A percentile compares a stretch with the other conserved stretches of the same genome.
phyloP scores from a whole-genome alignment of 2,329 filamentous ascomycete species.

The Fusarium burgessii region DNA sequence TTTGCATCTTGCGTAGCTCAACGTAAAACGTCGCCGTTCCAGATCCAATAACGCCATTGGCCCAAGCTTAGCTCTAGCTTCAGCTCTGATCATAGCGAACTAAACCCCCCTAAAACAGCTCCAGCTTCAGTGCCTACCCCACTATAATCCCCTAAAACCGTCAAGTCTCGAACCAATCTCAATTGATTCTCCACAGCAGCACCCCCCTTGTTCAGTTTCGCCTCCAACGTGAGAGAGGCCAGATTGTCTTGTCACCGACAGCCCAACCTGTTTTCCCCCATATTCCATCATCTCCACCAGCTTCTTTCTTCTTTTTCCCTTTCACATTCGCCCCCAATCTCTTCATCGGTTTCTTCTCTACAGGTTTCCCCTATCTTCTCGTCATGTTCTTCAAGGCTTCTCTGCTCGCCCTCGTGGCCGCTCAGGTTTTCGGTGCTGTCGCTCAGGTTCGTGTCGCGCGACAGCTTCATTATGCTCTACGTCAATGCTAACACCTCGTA shows the following conservation, averaged over 20 bases:
- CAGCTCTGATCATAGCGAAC: constrained; percentile 8
- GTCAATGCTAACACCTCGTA: neutral
- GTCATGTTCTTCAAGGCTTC: constrained; percentile 81
- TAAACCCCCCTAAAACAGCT: constrained; percentile 27
- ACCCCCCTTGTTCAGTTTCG: constrained; percentile 28
- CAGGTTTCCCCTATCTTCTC: constrained; percentile 13
- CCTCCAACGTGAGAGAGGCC: constrained; percentile 44
- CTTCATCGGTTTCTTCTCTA: constrained; percentile 22
- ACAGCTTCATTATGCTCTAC: neutral
- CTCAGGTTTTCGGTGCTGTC: constrained; percentile 74
- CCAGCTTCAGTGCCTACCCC: constrained; percentile 8
- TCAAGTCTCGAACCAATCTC: constrained; percentile 2
- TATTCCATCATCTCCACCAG: constrained; percentile 39
- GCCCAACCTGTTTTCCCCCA: constrained; percentile 25
- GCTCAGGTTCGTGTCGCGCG: constrained; percentile 66
- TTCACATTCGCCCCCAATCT: constrained; percentile 12
- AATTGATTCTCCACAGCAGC: constrained; percentile 32
- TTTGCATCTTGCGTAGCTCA: neutral
- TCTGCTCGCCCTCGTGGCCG: constrained; percentile 76
- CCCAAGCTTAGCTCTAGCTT: constrained; percentile 14
- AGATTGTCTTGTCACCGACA: constrained; percentile 49
- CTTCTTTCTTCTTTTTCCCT: constrained; percentile 20
- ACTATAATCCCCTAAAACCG: constrained; percentile 8
- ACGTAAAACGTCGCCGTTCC: neutral
- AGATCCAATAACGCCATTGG: constrained; percentile 27